Base-by-base conservation (phyloP, 2,329 filamentous ascomycete species). In the Trichophyton verrucosum region DNA sequence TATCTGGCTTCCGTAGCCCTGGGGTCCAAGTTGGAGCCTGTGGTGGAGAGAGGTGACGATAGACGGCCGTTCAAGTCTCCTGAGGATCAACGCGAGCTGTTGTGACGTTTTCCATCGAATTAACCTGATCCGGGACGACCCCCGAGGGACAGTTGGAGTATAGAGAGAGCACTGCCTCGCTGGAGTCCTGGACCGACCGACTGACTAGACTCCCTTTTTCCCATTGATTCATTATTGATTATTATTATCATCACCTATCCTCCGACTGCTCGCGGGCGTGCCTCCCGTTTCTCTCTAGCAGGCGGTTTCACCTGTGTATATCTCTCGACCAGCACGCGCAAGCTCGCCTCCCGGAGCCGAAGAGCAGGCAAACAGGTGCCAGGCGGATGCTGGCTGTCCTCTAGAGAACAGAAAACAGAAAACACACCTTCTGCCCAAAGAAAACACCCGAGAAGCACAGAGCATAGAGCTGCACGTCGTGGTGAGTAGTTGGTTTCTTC, bases 11-110 rank as follows among this genome's bases (percentile, higher is more conserved):
- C 46, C 46, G 46, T 24, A 51, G 46, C 44, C 20, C 44, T 47
- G 44, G 42, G 42, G 17, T 20, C 42, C 15, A 46, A 20, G 17
- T 22, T 20, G 44, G 44, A 22, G 33, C 33, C 33, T 13, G 11
- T n/a, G 44, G 46, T 51, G 46, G 46, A 51, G 46, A 51, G 46
- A 51, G 46, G 46, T 51, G 46, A 51, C 46, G 46, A 51, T 51
- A 51, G 20, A 17, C n/a, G 11, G 38, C 20, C 42, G n/a, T 46
- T 20, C 42, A n/a, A 8, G 42, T 30, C 17, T 49, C 6, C 46
- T 49, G n/a, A 49, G 17, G 46, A 49, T 49, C 46, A 49, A 20
- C 46, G 46, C 8, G 17, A 30, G 27, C 44, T 24, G n/a, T 20
- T 22, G 17, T 47, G 46, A 47, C 44, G 44, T 47, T 24, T 20